Percentiles rank a stretch among this genome's conserved stretches.
phyloP scores from a whole-genome alignment of 495 filamentous ascomycete species.

The Parmelia sp. region DNA sequence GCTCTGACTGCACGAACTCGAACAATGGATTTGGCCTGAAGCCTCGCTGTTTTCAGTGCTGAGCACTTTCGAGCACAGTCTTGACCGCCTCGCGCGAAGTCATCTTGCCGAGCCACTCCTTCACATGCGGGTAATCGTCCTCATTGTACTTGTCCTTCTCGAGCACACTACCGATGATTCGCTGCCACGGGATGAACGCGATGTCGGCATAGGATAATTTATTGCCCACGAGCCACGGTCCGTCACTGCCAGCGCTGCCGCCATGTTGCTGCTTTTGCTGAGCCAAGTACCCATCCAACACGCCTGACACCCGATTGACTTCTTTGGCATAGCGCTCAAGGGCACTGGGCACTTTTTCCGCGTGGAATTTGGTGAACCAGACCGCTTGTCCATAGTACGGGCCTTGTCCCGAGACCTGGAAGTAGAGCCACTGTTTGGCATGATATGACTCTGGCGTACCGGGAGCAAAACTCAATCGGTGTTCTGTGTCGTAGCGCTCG shows the following conservation, averaged over 20 bases:
- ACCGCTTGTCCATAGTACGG: constrained; percentile 43
- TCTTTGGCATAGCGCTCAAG: constrained; percentile 42
- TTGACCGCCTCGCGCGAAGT: constrained; percentile 23
- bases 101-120: constrained; percentile 31
- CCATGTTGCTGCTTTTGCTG: constrained; percentile 17
- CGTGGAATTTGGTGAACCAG: constrained; percentile 38
- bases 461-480: constrained; percentile 43
- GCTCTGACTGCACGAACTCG: not conserved
- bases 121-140: constrained; percentile 28
- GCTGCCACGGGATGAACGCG: constrained; percentile 31
- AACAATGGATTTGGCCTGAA: not conserved
- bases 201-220: constrained; percentile 33
- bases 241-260: constrained; percentile 8
- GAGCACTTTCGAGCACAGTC: not conserved
- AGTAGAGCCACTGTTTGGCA: constrained; percentile 38
- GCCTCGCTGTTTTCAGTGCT: not conserved
- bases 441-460: constrained; percentile 35
- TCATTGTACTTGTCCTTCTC: constrained; percentile 20
- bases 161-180: constrained; percentile 4
- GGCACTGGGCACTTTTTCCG: constrained; percentile 36
- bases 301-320: constrained; percentile 36
- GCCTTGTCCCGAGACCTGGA: constrained; percentile 44
- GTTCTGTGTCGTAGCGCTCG: constrained; percentile 51
- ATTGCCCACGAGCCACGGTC: constrained; percentile 29
- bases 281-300: constrained; percentile 32